Percentiles rank a stretch among this genome's conserved stretches.
These are phyloP conservation scores for Alternaria postmessia DNA, from an alignment of 2,329 filamentous ascomycete species.

Conservation along the genomic window DNA sequence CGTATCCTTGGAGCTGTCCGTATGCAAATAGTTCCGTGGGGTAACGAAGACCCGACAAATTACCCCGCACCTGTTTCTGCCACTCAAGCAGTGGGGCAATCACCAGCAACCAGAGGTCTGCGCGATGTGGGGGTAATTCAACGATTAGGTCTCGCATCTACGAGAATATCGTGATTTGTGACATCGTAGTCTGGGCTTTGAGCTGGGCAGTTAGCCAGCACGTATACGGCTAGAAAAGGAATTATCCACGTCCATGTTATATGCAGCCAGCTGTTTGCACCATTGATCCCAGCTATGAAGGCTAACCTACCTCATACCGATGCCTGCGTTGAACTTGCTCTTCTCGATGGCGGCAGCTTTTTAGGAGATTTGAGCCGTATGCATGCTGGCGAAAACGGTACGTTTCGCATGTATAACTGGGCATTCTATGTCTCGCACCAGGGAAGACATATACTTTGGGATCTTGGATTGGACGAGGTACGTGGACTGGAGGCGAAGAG, in stretches of 20 bases:
- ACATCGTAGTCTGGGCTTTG: not conserved
- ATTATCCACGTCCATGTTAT: not conserved
- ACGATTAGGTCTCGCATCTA: not conserved
- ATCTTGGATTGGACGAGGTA: slow-evolving; percentile 44
- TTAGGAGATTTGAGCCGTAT: slow-evolving; percentile 37
- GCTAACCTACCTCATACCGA: slow-evolving; percentile 22
- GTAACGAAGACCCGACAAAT: not conserved
- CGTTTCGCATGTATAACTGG: slow-evolving; percentile 49
- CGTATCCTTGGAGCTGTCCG: not conserved
- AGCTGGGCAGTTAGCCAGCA: slow-evolving; percentile 1
- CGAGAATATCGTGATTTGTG: not conserved
- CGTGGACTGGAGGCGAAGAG: not conserved
- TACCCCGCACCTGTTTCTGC: slow-evolving; percentile 15
- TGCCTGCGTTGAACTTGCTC: slow-evolving; percentile 33
- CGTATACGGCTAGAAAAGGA: not conserved
- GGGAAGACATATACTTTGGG: slow-evolving; percentile 41
- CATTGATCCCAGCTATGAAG: not conserved
- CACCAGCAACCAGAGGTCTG: not conserved
- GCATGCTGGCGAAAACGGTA: slow-evolving; percentile 37
- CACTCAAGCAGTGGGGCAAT: slow-evolving; percentile 13
- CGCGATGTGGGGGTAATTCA: not conserved
- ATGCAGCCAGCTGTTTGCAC: not conserved
- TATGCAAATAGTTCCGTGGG: not conserved
- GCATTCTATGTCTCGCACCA: slow-evolving; percentile 41
- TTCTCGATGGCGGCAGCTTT: slow-evolving; percentile 48